Conservation (phyloP, 257 asterid species). For the Apocynum venetum region DNA sequence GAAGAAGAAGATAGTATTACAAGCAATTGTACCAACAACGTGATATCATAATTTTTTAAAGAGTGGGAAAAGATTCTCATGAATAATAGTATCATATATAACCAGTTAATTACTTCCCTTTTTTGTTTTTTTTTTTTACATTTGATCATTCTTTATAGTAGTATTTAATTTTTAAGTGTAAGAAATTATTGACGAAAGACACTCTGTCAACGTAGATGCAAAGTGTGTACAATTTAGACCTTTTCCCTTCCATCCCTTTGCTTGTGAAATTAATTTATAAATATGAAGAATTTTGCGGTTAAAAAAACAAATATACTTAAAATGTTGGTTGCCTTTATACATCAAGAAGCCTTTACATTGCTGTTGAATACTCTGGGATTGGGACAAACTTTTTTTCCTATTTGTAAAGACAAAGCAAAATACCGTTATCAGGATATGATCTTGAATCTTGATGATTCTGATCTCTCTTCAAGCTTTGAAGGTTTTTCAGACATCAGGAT, state of each 20-base stretch:
- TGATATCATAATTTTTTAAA: too few relatives aligned
- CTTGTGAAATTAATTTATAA: too few relatives aligned
- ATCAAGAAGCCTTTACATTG: too few relatives aligned
- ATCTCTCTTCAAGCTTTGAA: constrained; percentile 5
- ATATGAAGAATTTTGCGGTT: neutral
- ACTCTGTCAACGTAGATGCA: too few relatives aligned
- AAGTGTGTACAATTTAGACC: too few relatives aligned
- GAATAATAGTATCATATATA: too few relatives aligned
- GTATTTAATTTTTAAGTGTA: neutral
- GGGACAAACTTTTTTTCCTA: constrained; percentile 10
- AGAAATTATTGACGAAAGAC: too few relatives aligned
- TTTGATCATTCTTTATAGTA: neutral
- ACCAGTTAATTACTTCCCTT: too few relatives aligned
- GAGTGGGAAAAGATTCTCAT: too few relatives aligned
- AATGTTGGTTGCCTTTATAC: constrained; percentile 3
- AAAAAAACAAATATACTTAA: neutral
- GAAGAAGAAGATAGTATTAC: too few relatives aligned
- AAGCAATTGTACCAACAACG: too few relatives aligned
- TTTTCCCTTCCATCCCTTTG: too few relatives aligned
- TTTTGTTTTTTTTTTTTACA: neutral
- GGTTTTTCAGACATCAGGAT: constrained; percentile 1
- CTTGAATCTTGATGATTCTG: constrained; percentile 2
- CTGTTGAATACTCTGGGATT: neutral
- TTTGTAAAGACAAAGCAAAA: constrained; percentile 32
- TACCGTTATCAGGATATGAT: constrained; percentile 40